phyloP scores from a whole-genome alignment of 2,329 filamentous ascomycete species.

The Talaromyces atroroseus region DNA sequence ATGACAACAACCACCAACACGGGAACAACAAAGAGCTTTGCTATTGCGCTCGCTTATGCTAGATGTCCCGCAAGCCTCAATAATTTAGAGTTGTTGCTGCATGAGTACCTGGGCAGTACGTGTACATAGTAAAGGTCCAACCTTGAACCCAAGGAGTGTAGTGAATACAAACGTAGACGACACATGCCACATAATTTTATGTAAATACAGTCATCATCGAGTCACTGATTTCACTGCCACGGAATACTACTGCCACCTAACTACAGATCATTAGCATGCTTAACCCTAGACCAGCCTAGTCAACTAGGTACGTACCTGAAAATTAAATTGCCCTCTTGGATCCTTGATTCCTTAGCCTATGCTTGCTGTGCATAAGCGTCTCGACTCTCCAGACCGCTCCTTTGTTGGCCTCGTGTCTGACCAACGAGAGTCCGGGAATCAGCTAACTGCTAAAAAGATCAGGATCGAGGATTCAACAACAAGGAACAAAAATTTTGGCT shows the following conservation, averaged over 20 bases:
- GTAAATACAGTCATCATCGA: neutral
- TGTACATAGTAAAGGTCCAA: neutral
- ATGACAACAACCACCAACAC: neutral
- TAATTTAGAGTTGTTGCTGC: neutral
- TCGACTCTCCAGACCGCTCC: conserved; percentile 10
- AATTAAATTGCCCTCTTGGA: neutral
- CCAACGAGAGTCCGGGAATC: neutral
- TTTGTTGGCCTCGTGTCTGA: neutral
- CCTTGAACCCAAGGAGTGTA: no score
- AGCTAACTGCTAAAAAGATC: neutral
- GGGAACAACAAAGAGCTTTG: neutral
- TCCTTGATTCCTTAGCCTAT: neutral
- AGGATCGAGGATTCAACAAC: neutral
- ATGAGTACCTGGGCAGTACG: neutral
- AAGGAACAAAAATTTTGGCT: neutral
- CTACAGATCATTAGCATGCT: neutral
- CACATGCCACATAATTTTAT: neutral
- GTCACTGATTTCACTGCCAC: neutral
- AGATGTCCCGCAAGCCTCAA: neutral
- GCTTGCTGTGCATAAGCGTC: conserved; percentile 2
- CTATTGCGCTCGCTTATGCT: neutral
- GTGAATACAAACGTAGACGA: neutral
- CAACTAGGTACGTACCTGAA: neutral
- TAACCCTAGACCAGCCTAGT: neutral
- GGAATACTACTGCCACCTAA: neutral